Conservation (phyloP, 2,329 filamentous ascomycete genomes). For the Calonectria honghensis region DNA sequence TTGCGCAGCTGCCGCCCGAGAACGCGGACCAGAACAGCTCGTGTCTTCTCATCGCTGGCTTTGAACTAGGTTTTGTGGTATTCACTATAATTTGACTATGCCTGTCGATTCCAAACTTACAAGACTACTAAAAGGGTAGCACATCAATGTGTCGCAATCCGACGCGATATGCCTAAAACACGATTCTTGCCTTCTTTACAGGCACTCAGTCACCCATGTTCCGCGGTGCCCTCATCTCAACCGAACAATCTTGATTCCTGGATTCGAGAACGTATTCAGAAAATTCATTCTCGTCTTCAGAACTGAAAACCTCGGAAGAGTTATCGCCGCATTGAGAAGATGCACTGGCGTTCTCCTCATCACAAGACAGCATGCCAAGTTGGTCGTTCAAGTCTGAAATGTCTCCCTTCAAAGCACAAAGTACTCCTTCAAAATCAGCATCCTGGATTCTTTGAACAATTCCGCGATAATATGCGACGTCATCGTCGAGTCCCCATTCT, state of each 20-base stretch:
- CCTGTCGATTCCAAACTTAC: background rate
- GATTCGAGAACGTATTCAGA: background rate
- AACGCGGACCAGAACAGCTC: no score
- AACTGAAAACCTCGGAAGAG: background rate
- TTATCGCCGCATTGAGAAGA: background rate
- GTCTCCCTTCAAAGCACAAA: background rate
- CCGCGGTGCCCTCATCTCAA: background rate
- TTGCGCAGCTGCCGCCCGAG: no score
- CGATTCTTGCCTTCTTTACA: background rate
- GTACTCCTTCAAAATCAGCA: background rate
- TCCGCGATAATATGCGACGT: constrained; percentile 30
- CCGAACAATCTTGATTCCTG: background rate
- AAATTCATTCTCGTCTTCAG: background rate
- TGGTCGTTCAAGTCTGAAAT: background rate
- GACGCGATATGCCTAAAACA: background rate
- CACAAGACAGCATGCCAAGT: background rate
- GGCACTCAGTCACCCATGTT: background rate
- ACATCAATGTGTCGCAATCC: background rate
- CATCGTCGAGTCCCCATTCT: background rate
- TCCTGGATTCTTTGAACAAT: constrained; percentile 35
- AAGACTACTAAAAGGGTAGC: background rate
- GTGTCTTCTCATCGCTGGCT: no score
- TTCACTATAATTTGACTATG: background rate
- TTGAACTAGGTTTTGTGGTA: background rate
- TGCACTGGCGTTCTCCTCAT: background rate